Base-by-base conservation (phyloP, 768 basidiomycete species). In the Hericium alpestre region DNA sequence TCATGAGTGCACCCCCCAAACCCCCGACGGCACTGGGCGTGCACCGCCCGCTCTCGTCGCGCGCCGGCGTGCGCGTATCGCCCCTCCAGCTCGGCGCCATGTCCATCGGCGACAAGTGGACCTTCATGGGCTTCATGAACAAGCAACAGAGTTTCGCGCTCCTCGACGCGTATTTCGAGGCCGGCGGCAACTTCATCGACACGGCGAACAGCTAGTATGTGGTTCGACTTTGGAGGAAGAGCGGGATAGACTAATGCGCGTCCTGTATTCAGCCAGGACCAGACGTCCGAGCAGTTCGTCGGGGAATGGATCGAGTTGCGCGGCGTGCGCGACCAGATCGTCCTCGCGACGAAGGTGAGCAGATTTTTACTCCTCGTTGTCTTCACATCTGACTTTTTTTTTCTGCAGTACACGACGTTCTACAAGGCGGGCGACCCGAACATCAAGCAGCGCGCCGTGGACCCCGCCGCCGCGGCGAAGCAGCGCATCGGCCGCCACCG, bases 401-500 rank as follows among this genome's bases (percentile, higher is more conserved):
- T 9, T 1, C 40, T 11, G 41, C 11, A 37, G 56, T 51, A 50
- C n/a, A 48, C 53, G 7, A 47, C 16, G 1, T 57, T 23, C 22
- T 67, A 23, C 23, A 23, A 67, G 55, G 59, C 60, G 5, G 64
- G 61, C 16, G 58, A 65, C 22, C 51, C 53, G 3, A 3, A 51
- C 38, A 58, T 68, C 53, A 53, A 59, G 41, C 64, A 66, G 41
- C 62, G 64, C 52, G 87, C 87, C 38, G 72, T 85, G 50, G 84
- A 88, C 52, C 80, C 84, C 43, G 65, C 51, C 70, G 70, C 38
- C 48, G 40, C 39, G 48, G 56, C 65, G 63, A 76, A 73, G 65
- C 76, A 71, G 65, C 76, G 74, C 58, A 75, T 76, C 63, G 75
- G 70, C 61, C 74, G 71, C 69, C 80, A 78, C 68, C 48, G 51